These are phyloP conservation scores for Talaromyces sp. DNA, from an alignment of 2,329 filamentous ascomycete species.

Conservation along the genomic window DNA sequence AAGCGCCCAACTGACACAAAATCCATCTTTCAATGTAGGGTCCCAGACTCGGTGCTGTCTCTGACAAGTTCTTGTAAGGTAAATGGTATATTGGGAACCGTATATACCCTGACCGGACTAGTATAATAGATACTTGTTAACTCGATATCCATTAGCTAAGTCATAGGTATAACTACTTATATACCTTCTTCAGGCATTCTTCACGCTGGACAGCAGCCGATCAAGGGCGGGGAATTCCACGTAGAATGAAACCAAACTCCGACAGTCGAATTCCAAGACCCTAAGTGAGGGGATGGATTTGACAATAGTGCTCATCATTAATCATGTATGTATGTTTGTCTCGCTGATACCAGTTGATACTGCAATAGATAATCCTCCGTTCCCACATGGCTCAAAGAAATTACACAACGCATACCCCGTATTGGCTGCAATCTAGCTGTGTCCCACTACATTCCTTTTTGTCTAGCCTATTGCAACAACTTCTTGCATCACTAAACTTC, in stretches of 20 bases:
- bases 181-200: background rate
- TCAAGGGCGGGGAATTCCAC: background rate
- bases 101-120: background rate
- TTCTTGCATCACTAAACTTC: background rate
- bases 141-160: too few species aligned
- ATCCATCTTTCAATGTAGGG: slow-evolving; percentile 1
- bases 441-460: background rate
- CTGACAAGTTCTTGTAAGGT: background rate
- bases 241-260: background rate
- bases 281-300: background rate
- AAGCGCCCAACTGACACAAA: background rate
- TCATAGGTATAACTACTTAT: background rate
- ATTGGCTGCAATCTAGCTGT: slow-evolving; percentile 1
- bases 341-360: background rate
- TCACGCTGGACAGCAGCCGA: background rate
- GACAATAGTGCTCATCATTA: background rate
- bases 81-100: background rate
- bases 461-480: background rate
- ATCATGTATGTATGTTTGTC: background rate
- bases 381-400: slow-evolving; percentile 6
- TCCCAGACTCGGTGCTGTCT: background rate
- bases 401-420: background rate
- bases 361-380: slow-evolving; percentile 1
- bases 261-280: background rate
- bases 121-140: background rate